A percentile compares a stretch with the other conserved stretches of the same genome.
Evolutionary conservation across 2,329 filamentous ascomycete genomes (phyloP).

Genomic region (Cladosporium sp.): DNA sequence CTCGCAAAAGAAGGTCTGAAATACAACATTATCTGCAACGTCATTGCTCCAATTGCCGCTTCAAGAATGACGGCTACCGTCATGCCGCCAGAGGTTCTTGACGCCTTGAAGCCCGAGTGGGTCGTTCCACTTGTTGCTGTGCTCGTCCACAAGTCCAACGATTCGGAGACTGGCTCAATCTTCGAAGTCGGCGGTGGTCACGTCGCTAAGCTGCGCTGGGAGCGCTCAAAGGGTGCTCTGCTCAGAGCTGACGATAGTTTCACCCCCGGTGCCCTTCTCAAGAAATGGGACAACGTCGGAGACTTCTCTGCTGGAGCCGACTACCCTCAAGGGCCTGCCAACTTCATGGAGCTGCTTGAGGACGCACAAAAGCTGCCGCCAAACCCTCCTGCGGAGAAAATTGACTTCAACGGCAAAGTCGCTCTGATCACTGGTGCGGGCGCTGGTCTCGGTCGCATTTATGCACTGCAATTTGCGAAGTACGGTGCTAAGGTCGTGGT

Average conservation of each 20-base stretch:
- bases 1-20: slow-evolving; percentile 95
- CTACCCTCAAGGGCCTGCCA: slow-evolving; percentile 78
- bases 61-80: slow-evolving; percentile 96
- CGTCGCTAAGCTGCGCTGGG: slow-evolving; percentile 90
- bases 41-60: slow-evolving; percentile 91
- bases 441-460: slow-evolving; percentile 85
- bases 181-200: slow-evolving; percentile 94
- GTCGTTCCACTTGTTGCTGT: slow-evolving; percentile 89
- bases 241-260: slow-evolving; percentile 85
- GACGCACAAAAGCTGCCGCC: slow-evolving; percentile 73
- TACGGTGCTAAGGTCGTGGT: slow-evolving; percentile 82
- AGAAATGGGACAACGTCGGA: slow-evolving; percentile 83
- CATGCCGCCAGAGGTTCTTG: slow-evolving; percentile 89
- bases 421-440: slow-evolving; percentile 85
- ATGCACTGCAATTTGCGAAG: slow-evolving; percentile 83
- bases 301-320: slow-evolving; percentile 76
- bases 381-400: slow-evolving; percentile 66
- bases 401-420: slow-evolving; percentile 80
- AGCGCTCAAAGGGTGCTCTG: slow-evolving; percentile 82
- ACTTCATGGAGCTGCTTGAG: slow-evolving; percentile 84
- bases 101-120: slow-evolving; percentile 86
- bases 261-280: slow-evolving; percentile 80
- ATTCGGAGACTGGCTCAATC: slow-evolving; percentile 76
- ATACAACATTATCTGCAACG: slow-evolving; percentile 96
- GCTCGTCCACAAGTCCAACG: slow-evolving; percentile 81